Conservation (phyloP, 2,329 filamentous ascomycete species). For the Dactylellina drechsleri region DNA sequence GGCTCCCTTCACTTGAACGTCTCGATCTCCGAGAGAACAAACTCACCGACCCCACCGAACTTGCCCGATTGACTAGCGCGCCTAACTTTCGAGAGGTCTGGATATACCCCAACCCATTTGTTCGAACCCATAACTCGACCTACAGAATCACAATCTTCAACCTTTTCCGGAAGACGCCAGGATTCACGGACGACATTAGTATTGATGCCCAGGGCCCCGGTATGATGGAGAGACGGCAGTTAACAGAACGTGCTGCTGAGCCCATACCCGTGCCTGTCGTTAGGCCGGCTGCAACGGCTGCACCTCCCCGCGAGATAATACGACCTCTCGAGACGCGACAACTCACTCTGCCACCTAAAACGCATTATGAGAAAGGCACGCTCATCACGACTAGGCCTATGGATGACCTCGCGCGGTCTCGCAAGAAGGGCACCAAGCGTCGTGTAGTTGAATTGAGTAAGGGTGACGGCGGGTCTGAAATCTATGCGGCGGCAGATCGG, state of each 20-base stretch:
- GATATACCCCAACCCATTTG: constrained; percentile 91
- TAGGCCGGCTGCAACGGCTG: constrained; percentile 65
- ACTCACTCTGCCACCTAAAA: constrained; percentile 57
- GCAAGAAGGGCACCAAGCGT: constrained; percentile 57
- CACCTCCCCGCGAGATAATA: constrained; percentile 48
- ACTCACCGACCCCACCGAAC: constrained; percentile 87
- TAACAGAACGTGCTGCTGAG: constrained; percentile 83
- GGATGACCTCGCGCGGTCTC: constrained; percentile 57
- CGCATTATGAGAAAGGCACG: constrained; percentile 38
- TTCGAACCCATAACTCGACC: constrained; percentile 78
- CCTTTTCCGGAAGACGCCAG: constrained; percentile 87
- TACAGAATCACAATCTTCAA: constrained; percentile 96
- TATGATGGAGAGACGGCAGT: constrained; percentile 84
- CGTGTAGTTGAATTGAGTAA: constrained; percentile 58
- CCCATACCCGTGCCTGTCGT: constrained; percentile 80
- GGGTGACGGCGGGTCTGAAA: constrained; percentile 54
- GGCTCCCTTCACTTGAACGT: constrained; percentile 85
- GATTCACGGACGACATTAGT: constrained; percentile 87
- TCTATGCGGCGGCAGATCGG: constrained; percentile 41
- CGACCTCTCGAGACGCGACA: constrained; percentile 60
- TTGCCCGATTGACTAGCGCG: constrained; percentile 87
- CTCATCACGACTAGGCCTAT: constrained; percentile 56
- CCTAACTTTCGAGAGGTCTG: constrained; percentile 93
- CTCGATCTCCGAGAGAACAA: constrained; percentile 91
- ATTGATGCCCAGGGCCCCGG: constrained; percentile 85